Evolutionary conservation across 2,329 filamentous ascomycete genomes (phyloP).

Genomic region (Beauveria sp.): DNA sequence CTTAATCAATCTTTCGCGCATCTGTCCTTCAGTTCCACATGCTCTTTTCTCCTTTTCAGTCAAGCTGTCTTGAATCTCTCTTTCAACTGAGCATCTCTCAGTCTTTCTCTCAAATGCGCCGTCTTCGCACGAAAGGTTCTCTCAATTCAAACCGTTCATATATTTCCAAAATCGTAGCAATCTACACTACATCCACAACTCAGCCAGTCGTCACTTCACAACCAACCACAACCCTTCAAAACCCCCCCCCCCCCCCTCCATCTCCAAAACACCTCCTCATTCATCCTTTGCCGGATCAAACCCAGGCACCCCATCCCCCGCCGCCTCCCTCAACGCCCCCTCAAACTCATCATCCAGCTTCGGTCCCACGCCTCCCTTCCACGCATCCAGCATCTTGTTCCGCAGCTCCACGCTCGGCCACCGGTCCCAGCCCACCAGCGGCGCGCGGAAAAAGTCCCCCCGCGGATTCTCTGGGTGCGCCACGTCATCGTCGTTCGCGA

Average conservation of each 20-base stretch:
- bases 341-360: constrained; percentile 24
- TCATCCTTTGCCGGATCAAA: constrained; percentile 18
- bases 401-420: constrained; percentile 20
- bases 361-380: constrained; percentile 21
- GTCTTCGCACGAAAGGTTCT: too few species aligned
- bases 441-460: constrained; percentile 19
- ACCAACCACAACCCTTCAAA: too few species aligned
- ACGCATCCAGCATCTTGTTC: constrained; percentile 20
- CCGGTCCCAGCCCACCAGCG: constrained; percentile 22
- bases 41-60: too few species aligned
- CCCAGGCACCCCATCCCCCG: constrained; percentile 20
- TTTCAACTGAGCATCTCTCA: too few species aligned
- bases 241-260: not conserved
- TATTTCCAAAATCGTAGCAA: too few species aligned
- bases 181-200: too few species aligned
- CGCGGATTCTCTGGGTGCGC: constrained; percentile 20
- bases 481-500: constrained; percentile 21
- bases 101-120: too few species aligned
- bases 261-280: not conserved
- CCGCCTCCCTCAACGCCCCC: constrained; percentile 17
- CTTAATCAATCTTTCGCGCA: too few species aligned
- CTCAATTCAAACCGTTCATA: too few species aligned
- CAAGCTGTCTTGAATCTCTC: too few species aligned
- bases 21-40: too few species aligned
- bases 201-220: too few species aligned